These are phyloP conservation scores for Polytolypa hystricis DNA, from an alignment of 2,329 filamentous ascomycete species.

Conservation along the genomic window DNA sequence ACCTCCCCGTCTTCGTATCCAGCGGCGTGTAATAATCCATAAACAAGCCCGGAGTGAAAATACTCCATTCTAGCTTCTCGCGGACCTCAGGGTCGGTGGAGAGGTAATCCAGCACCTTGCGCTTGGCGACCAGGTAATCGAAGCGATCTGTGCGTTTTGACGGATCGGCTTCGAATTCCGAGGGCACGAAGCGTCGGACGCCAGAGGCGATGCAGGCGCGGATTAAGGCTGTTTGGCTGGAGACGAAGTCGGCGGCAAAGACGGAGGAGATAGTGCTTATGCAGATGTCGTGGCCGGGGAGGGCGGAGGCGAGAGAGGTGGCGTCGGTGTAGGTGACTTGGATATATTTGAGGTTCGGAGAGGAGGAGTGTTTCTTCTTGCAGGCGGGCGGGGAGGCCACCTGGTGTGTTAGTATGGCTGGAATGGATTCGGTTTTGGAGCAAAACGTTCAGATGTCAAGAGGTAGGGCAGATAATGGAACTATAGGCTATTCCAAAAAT, in stretches of 20 bases:
- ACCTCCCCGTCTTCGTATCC: conserved; percentile 1
- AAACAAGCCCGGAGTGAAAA: conserved; percentile 3
- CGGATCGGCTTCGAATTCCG: conserved; percentile 3
- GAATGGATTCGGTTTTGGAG: too few relatives aligned
- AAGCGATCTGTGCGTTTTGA: background rate
- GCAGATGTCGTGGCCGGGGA: conserved; percentile 3
- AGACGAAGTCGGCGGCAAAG: background rate
- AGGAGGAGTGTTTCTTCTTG: too few relatives aligned
- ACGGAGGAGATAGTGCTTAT: conserved; percentile 1
- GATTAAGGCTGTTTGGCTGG: background rate
- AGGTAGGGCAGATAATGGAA: too few relatives aligned
- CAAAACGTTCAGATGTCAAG: too few relatives aligned
- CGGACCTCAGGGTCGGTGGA: background rate
- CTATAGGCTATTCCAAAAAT: too few relatives aligned
- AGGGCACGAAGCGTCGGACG: background rate
- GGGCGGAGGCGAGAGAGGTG: background rate
- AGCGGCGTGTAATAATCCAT: conserved; percentile 2
- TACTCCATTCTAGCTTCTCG: background rate
- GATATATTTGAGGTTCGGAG: too few relatives aligned
- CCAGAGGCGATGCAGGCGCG: conserved; percentile 2
- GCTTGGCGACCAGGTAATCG: background rate
- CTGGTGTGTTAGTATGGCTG: too few relatives aligned
- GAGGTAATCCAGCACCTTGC: background rate
- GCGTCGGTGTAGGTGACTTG: conserved; percentile 1
- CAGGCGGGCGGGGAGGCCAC: too few relatives aligned